These are phyloP conservation scores for Populus hybrid DNA, from an alignment of 441 rosid genomes.

Conservation along the genomic window DNA sequence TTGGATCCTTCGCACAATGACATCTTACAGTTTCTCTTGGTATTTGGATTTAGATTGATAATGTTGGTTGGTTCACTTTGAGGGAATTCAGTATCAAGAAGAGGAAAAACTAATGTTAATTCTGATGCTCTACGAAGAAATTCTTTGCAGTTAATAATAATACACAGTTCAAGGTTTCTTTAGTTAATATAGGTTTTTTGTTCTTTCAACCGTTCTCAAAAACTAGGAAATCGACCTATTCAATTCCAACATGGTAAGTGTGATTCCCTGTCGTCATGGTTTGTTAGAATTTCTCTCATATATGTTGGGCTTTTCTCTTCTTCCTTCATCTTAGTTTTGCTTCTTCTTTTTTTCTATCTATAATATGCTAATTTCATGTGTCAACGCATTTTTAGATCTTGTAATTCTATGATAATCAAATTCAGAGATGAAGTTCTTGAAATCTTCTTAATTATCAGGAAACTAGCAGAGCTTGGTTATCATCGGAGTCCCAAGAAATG, in stretches of 20 bases:
- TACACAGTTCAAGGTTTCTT: not conserved
- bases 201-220: not conserved
- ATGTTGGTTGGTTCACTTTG: not conserved
- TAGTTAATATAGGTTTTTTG: not conserved
- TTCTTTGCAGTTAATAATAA: not conserved
- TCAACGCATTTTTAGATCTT: too few species aligned
- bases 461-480: conserved; percentile 71
- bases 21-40: conserved; percentile 8
- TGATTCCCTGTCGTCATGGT: conserved; percentile 2
- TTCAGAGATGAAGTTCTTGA: conserved; percentile 2
- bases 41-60: not conserved
- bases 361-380: not conserved
- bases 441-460: conserved; percentile 40
- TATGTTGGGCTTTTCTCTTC: not conserved
- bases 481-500: conserved; percentile 88
- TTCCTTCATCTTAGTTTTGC: too few species aligned
- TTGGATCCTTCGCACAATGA: conserved; percentile 13
- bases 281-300: conserved; percentile 1
- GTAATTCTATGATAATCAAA: not conserved
- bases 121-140: not conserved
- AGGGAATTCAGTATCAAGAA: not conserved
- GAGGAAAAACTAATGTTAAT: not conserved
- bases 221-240: not conserved
- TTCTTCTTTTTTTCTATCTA: not conserved
- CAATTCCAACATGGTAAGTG: too few species aligned